Evolutionary conservation across 2,329 filamentous ascomycete species (phyloP).

Genomic region (Fusarium sp.): DNA sequence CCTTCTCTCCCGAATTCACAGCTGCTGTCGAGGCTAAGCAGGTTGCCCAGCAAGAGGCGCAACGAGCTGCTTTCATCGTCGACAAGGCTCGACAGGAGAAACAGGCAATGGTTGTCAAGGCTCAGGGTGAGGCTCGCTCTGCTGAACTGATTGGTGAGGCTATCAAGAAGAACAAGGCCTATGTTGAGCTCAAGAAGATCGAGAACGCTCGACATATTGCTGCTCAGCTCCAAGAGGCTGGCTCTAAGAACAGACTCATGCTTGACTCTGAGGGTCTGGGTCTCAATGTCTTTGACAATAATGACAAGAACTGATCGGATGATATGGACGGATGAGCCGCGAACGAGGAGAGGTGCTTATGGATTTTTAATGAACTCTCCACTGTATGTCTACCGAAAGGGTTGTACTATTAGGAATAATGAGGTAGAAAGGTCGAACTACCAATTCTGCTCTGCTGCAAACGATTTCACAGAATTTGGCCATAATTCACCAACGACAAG

Average conservation of each 20-base stretch:
- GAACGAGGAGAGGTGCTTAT: constrained; percentile 12
- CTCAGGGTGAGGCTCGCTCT: constrained; percentile 97
- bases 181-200: constrained; percentile 96
- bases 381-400: constrained; percentile 53
- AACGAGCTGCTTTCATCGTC: constrained; percentile 95
- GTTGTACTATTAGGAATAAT: constrained; percentile 44
- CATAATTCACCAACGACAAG: background rate
- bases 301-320: constrained; percentile 50
- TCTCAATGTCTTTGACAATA: constrained; percentile 77
- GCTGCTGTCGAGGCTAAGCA: constrained; percentile 78
- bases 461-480: background rate
- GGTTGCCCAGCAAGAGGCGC: constrained; percentile 88
- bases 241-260: constrained; percentile 91
- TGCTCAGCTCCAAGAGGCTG: constrained; percentile 82
- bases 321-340: background rate
- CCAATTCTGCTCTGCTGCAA: constrained; percentile 35
- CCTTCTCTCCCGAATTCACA: constrained; percentile 77
- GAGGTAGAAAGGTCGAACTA: constrained; percentile 33
- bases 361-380: constrained; percentile 50
- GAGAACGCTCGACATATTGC: constrained; percentile 95
- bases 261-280: constrained; percentile 91
- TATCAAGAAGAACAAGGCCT: constrained; percentile 99
- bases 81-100: constrained; percentile 99
- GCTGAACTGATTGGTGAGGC: constrained; percentile 98
- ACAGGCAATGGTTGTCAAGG: constrained; percentile 97